A percentile compares a stretch with the other conserved stretches of the same genome.
Evolutionary conservation across 1,139 yeast genomes (phyloP).

Genomic region (Suzukiozyma palmioleophila): DNA sequence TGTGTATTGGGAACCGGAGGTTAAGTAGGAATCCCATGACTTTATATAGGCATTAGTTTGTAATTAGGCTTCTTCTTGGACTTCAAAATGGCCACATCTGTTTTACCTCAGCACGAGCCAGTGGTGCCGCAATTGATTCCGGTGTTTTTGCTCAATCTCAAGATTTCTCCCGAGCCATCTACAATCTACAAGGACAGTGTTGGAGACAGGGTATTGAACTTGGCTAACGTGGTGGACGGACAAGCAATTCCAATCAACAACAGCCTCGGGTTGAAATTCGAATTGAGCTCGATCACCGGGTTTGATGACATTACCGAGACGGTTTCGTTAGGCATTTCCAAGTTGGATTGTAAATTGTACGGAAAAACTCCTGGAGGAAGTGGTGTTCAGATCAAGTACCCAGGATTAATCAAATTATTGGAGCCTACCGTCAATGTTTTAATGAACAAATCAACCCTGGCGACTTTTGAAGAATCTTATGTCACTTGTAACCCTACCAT

Average conservation of each 20-base stretch:
- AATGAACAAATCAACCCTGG: slow-evolving; percentile 19
- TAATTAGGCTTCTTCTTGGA: too few relatives aligned
- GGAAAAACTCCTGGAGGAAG: slow-evolving; percentile 37
- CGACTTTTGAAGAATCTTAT: slow-evolving; percentile 43
- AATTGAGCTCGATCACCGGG: slow-evolving; percentile 28
- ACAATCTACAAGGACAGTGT: slow-evolving; percentile 14
- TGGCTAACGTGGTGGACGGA: slow-evolving; percentile 24
- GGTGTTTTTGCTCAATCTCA: slow-evolving; percentile 26
- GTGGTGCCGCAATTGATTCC: slow-evolving; percentile 23
- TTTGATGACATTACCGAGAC: slow-evolving; percentile 43
- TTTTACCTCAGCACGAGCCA: slow-evolving; percentile 9
- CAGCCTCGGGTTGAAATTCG: slow-evolving; percentile 26
- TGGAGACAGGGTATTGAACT: slow-evolving; percentile 15
- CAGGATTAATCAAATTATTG: slow-evolving; percentile 40
- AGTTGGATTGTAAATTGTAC: slow-evolving; percentile 48
- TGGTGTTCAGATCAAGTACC: slow-evolving; percentile 39
- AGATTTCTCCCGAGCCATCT: slow-evolving; percentile 14
- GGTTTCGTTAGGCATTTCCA: slow-evolving; percentile 23
- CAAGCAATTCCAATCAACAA: slow-evolving; percentile 25
- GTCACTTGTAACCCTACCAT: slow-evolving; percentile 43
- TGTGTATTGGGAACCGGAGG: too few relatives aligned
- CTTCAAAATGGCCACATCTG: slow-evolving; percentile 1
- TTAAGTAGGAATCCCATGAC: too few relatives aligned
- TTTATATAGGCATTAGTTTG: too few relatives aligned
- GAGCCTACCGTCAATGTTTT: slow-evolving; percentile 32